These are phyloP conservation scores for Kodamaea jinghongensis DNA, from an alignment of 805 yeast genomes.

Conservation along the genomic window DNA sequence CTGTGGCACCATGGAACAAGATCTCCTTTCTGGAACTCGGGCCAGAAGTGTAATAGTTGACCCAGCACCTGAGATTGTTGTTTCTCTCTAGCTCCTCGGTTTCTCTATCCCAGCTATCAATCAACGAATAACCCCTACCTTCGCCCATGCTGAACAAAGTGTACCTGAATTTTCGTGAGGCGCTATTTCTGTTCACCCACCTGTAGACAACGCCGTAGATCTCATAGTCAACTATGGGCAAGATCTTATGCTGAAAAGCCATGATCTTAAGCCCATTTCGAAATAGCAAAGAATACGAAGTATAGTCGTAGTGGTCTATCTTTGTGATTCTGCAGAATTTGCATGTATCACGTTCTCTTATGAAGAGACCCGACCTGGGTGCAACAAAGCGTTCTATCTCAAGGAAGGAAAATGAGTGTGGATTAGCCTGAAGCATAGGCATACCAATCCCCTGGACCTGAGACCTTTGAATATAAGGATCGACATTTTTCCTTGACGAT, in stretches of 20 bases:
- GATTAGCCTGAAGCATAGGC: slow-evolving; percentile 4
- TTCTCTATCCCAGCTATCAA: slow-evolving; percentile 9
- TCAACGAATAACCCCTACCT: slow-evolving; percentile 6
- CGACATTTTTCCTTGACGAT: slow-evolving; percentile 1
- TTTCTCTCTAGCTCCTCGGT: slow-evolving; percentile 3
- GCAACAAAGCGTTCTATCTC: neutral
- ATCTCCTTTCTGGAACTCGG: neutral
- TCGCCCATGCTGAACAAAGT: slow-evolving; percentile 6
- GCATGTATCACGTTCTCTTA: slow-evolving; percentile 3
- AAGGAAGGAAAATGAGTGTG: slow-evolving; percentile 2
- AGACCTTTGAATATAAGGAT: neutral
- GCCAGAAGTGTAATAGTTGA: neutral
- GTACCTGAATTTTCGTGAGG: neutral
- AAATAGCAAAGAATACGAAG: slow-evolving; percentile 1
- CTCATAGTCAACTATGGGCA: slow-evolving; percentile 11
- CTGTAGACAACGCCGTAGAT: slow-evolving; percentile 8
- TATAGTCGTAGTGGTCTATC: slow-evolving; percentile 1
- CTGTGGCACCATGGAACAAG: slow-evolving; percentile 4
- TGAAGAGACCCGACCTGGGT: slow-evolving; percentile 1
- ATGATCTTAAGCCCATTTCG: slow-evolving; percentile 1
- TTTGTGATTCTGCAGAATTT: slow-evolving; percentile 6
- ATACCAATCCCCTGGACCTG: slow-evolving; percentile 9
- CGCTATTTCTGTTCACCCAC: slow-evolving; percentile 8
- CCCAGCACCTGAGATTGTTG: neutral
- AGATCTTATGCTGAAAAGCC: slow-evolving; percentile 8